Conservation (phyloP, 495 filamentous ascomycete species). For the Tuber aestivum region DNA sequence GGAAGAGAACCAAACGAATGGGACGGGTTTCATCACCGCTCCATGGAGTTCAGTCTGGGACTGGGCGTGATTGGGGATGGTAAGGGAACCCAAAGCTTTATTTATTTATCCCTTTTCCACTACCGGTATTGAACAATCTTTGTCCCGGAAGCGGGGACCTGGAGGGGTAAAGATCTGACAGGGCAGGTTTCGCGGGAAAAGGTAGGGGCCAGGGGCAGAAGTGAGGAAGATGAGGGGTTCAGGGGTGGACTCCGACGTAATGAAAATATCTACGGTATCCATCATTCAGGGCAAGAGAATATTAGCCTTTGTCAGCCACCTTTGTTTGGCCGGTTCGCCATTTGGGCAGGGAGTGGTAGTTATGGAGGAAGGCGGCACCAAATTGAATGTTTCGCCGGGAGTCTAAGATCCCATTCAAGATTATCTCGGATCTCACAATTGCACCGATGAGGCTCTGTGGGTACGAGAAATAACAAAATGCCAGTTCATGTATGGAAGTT, state of each 20-base stretch:
- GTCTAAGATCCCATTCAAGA: not conserved
- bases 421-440: not conserved
- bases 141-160: not conserved
- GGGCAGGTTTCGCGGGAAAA: not conserved
- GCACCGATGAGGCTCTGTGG: not conserved
- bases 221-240: not conserved
- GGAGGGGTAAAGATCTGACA: not conserved
- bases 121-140: not conserved
- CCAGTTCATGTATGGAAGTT: not conserved
- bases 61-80: not conserved
- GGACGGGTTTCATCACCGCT: constrained; percentile 30
- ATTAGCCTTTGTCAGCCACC: constrained; percentile 1
- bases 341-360: not conserved
- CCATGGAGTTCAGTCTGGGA: not conserved
- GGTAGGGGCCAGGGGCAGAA: not conserved
- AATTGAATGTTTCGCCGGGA: not conserved
- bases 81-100: not conserved
- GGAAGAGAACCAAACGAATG: constrained; percentile 6
- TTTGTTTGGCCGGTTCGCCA: not conserved
- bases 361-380: not conserved
- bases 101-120: constrained; percentile 4
- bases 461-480: not conserved
- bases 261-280: not conserved
- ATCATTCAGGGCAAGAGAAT: not conserved
- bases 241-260: not conserved